These are phyloP conservation scores for Cystobasidium sp. DNA, from an alignment of 1,284 basidiomycete species.

Conservation along the genomic window DNA sequence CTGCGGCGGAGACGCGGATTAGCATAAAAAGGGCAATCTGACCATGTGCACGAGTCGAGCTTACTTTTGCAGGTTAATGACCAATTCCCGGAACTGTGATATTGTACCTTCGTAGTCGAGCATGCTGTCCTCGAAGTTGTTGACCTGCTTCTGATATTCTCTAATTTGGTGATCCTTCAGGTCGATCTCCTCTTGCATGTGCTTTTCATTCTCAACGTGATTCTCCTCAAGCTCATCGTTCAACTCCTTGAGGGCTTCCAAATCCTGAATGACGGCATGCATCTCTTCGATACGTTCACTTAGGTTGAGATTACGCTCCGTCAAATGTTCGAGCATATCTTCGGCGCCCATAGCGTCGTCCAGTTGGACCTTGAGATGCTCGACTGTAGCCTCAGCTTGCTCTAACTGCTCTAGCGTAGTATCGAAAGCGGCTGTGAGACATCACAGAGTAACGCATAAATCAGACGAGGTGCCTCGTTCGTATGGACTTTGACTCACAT, in stretches of 20 bases:
- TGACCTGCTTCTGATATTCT: constrained; percentile 69
- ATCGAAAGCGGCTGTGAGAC: constrained; percentile 72
- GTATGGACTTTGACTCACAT: constrained; percentile 49
- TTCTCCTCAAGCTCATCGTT: constrained; percentile 97
- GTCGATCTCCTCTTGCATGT: constrained; percentile 89
- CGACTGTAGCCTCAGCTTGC: constrained; percentile 85
- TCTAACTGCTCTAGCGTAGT: constrained; percentile 75
- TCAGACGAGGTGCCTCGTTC: background rate
- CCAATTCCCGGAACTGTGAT: constrained; percentile 85
- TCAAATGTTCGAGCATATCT: constrained; percentile 93
- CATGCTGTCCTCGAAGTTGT: constrained; percentile 73
- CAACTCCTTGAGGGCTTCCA: constrained; percentile 92
- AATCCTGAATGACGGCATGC: constrained; percentile 90
- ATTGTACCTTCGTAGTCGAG: constrained; percentile 86
- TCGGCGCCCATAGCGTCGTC: constrained; percentile 95
- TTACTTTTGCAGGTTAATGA: constrained; percentile 77
- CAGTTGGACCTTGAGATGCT: constrained; percentile 90
- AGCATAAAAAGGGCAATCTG: background rate
- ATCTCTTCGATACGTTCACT: constrained; percentile 98
- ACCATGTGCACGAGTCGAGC: constrained; percentile 45
- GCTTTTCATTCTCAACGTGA: constrained; percentile 90
- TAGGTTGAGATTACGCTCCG: constrained; percentile 88
- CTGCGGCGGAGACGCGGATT: constrained; percentile 58
- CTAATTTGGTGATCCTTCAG: constrained; percentile 71
- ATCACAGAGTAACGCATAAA: background rate